Evolutionary conservation across 495 filamentous ascomycete species (phyloP).

Genomic region (Aspergillus sparsus): DNA sequence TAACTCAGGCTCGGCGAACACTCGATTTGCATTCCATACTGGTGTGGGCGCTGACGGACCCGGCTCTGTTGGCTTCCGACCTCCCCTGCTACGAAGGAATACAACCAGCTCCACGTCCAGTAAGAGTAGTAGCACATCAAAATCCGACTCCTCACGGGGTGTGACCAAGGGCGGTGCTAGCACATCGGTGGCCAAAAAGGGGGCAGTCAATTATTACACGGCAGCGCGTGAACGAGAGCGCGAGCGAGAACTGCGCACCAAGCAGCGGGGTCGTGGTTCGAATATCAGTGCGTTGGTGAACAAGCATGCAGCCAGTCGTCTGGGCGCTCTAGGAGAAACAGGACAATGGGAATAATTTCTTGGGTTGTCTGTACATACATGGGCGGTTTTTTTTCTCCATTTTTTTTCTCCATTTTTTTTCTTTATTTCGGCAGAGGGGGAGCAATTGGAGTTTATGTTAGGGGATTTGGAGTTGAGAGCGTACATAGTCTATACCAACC

Average conservation of each 20-base stretch:
- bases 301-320: constrained; percentile 37
- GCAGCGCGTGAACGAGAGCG: constrained; percentile 72
- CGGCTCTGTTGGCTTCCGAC: constrained; percentile 62
- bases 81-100: constrained; percentile 74
- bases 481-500: too few relatives aligned
- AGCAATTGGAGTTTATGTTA: constrained; percentile 2
- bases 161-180: constrained; percentile 42
- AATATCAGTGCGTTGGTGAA: constrained; percentile 41
- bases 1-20: constrained; percentile 39
- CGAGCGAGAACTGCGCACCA: constrained; percentile 56
- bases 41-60: constrained; percentile 37
- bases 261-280: constrained; percentile 44
- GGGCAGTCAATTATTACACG: constrained; percentile 78
- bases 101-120: constrained; percentile 50
- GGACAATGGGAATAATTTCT: constrained; percentile 41
- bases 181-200: constrained; percentile 65
- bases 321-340: constrained; percentile 36
- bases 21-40: constrained; percentile 64
- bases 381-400: neutral
- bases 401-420: too few relatives aligned
- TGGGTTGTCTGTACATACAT: constrained; percentile 4
- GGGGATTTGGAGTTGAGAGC: neutral
- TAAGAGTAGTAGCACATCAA: constrained; percentile 30
- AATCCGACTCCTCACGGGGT: constrained; percentile 34
- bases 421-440: neutral